Conservation (phyloP, 2,329 filamentous ascomycete genomes). For the Ambrosiella xylebori region DNA sequence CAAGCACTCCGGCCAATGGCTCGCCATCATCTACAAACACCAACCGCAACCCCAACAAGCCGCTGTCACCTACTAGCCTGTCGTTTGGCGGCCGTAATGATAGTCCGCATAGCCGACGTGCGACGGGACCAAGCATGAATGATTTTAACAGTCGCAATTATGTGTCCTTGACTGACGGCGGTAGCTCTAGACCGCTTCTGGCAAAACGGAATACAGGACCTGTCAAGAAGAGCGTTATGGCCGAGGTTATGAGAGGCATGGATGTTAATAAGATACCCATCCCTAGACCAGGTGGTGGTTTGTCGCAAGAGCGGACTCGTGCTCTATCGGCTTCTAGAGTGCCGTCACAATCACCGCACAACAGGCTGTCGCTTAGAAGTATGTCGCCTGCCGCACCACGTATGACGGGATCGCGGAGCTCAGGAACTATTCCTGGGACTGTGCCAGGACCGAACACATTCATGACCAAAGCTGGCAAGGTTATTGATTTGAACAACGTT, state of each 20-base stretch:
- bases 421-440: constrained; percentile 17
- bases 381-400: constrained; percentile 27
- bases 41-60: constrained; percentile 8
- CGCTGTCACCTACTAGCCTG: constrained; percentile 6
- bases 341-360: constrained; percentile 38
- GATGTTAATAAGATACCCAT: constrained; percentile 34
- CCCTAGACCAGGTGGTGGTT: constrained; percentile 22
- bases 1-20: background rate
- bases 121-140: constrained; percentile 16
- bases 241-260: constrained; percentile 35
- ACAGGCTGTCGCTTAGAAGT: constrained; percentile 24
- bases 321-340: constrained; percentile 19
- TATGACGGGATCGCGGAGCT: constrained; percentile 16
- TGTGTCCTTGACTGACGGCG: constrained; percentile 41
- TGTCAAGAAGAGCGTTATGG: constrained; percentile 26
- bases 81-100: constrained; percentile 6
- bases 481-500: constrained; percentile 49
- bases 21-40: constrained; percentile 9
- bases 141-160: constrained; percentile 34
- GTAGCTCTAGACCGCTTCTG: constrained; percentile 26
- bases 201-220: constrained; percentile 34
- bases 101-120: constrained; percentile 19
- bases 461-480: background rate
- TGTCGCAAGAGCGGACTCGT: constrained; percentile 14
- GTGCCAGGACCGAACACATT: background rate